Evolutionary conservation across 2,329 filamentous ascomycete genomes (phyloP).

Genomic region (Fusarium sulawesiense): DNA sequence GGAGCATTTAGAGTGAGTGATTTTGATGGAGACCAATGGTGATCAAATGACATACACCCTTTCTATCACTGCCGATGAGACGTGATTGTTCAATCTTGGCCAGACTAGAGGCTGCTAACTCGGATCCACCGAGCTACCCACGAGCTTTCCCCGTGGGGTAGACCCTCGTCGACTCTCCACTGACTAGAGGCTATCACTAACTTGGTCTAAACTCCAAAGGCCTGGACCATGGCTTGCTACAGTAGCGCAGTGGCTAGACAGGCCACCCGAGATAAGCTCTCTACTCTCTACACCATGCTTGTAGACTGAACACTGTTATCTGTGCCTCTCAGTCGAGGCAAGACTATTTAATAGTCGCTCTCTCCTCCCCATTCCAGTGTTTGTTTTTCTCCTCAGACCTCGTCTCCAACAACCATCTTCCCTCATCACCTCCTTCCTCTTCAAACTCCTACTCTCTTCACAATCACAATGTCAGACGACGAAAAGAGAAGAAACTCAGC

Average conservation of each 20-base stretch:
- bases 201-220: background rate
- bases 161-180: slow-evolving; percentile 1
- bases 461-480: slow-evolving; percentile 30
- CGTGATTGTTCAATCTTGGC: background rate
- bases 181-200: background rate
- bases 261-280: slow-evolving; percentile 16
- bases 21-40: slow-evolving; percentile 9
- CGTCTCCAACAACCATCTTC: background rate
- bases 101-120: background rate
- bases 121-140: slow-evolving; percentile 19
- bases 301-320: slow-evolving; percentile 11
- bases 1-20: background rate
- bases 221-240: slow-evolving; percentile 3
- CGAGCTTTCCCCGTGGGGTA: slow-evolving; percentile 32
- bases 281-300: slow-evolving; percentile 10
- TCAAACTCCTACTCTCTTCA: background rate
- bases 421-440: background rate
- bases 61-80: slow-evolving; percentile 2
- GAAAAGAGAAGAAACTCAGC: slow-evolving; percentile 25
- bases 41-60: background rate
- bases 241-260: background rate
- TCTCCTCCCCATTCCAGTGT: background rate
- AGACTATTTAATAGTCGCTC: slow-evolving; percentile 18
- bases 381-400: background rate
- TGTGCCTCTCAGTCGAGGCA: background rate